Evolutionary conservation across 2,329 filamentous ascomycete genomes (phyloP), one percentile per base, ranked within the genome.

Genomic region (Thermoascus crustaceus): DNA sequence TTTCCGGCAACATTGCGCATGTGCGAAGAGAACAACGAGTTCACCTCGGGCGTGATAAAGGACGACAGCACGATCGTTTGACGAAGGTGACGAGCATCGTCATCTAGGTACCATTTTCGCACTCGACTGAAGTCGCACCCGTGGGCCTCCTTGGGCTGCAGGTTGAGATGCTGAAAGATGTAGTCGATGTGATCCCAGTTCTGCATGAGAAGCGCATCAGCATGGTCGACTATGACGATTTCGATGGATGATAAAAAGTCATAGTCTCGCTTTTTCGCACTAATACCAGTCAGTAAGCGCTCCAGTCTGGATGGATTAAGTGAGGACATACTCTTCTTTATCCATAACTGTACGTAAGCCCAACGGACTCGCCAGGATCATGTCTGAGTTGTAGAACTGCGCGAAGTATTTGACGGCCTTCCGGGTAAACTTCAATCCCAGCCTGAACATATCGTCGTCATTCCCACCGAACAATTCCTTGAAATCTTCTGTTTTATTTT

Each of bases 101-200:
- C 80, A 50, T 96, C 87, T n/a, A 96, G 73, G 55, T 95, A 96
- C 86, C 86, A 96, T 44, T 72, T 78, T 33, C 88, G 76, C 4
- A 96, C 85, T 11, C 91, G 83, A 47, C 82, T 85, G 57, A 96
- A 94, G 66, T 98, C 91, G 52, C 86, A 94, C 45, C 84, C 88
- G 59, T 95, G 88, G 1, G 85, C 76, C 49, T 94, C 85, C 53
- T 82, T 85, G 23, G 91, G 89, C 51, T 94, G 85, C 14, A 83
- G 71, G 58, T 98, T 98, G 43, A 98, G 74, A 57, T 94, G 85
- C 43, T 85, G 79, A 53, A 96, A 88, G 49, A 95, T 83, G 57
- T 84, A 85, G 58, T 93, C 85, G 41, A 95, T 76, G 55, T 98
- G 89, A 53, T 95, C 87, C 88, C 89, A 96, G 58, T 94, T 96